phyloP scores from a whole-genome alignment of 352 stramenopile genomes.

The Phytophthora foliorum region DNA sequence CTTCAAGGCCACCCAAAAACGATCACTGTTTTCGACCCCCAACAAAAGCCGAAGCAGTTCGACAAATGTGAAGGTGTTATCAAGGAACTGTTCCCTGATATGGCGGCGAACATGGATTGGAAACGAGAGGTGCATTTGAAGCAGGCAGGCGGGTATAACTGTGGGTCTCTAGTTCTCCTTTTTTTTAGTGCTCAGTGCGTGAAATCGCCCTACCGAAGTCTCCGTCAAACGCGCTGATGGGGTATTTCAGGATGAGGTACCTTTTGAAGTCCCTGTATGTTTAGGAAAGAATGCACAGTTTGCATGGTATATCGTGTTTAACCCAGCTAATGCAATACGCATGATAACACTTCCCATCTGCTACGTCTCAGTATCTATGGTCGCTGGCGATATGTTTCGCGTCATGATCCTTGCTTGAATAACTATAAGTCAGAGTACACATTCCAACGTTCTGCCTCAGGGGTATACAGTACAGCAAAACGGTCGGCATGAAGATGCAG shows the following conservation, averaged over 20 bases:
- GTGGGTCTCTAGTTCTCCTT: not conserved
- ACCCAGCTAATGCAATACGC: not conserved
- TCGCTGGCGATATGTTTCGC: no score
- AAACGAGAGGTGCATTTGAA: no score
- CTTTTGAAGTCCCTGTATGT: slow-evolving; percentile 1
- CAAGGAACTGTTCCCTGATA: not conserved
- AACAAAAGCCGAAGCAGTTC: not conserved
- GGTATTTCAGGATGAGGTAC: slow-evolving; percentile 3
- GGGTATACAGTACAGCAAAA: no score
- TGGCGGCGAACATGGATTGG: not conserved
- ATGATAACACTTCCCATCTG: not conserved
- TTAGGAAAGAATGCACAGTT: not conserved
- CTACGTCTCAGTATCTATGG: not conserved
- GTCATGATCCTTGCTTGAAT: no score
- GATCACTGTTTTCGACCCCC: not conserved
- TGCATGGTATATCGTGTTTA: not conserved
- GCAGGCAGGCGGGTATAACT: not conserved
- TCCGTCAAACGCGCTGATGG: not conserved
- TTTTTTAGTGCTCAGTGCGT: not conserved
- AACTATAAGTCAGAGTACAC: no score
- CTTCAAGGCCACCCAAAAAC: not conserved
- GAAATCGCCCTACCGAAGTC: not conserved
- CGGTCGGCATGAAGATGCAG: no score
- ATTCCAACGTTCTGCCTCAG: no score
- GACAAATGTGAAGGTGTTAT: not conserved